Conservation (phyloP, 129 eudicot species). For the sunflower (Helianthus annuus) region DNA sequence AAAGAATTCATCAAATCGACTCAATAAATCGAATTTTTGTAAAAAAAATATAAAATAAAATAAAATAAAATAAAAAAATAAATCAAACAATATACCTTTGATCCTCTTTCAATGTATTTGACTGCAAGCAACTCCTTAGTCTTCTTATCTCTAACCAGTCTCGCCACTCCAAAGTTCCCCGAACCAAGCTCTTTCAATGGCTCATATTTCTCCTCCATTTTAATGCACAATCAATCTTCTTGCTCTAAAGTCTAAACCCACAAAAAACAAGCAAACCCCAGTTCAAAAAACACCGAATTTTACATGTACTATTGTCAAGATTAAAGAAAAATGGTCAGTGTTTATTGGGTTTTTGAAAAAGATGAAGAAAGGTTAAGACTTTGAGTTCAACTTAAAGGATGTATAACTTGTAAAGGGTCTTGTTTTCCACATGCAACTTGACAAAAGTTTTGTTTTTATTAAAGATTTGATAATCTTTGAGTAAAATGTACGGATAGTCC, state of each 20-base stretch:
- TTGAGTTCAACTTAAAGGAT: slow-evolving; percentile 8
- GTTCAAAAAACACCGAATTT: background rate
- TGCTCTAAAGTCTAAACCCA: background rate
- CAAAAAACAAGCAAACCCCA: slow-evolving; percentile 11
- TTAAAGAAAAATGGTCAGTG: slow-evolving; percentile 11
- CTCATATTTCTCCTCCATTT: slow-evolving; percentile 60
- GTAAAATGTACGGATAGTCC: too few relatives aligned
- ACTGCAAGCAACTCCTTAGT: slow-evolving; percentile 67
- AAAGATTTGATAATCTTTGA: background rate
- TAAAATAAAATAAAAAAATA: too few relatives aligned
- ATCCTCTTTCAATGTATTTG: slow-evolving; percentile 63
- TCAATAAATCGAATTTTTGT: background rate
- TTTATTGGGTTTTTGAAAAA: background rate
- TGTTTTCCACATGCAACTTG: background rate
- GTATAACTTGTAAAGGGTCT: slow-evolving; percentile 14
- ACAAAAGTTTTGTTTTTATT: slow-evolving; percentile 23
- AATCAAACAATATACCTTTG: slow-evolving; percentile 36
- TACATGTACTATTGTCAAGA: background rate
- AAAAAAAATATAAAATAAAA: too few relatives aligned
- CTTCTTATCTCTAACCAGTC: slow-evolving; percentile 58
- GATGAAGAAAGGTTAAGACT: slow-evolving; percentile 1
- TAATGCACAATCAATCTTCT: background rate
- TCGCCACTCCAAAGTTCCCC: slow-evolving; percentile 70
- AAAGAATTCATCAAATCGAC: background rate
- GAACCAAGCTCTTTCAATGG: slow-evolving; percentile 59